phyloP scores from a whole-genome alignment of 257 asterid species.

The Solanum pennellii region DNA sequence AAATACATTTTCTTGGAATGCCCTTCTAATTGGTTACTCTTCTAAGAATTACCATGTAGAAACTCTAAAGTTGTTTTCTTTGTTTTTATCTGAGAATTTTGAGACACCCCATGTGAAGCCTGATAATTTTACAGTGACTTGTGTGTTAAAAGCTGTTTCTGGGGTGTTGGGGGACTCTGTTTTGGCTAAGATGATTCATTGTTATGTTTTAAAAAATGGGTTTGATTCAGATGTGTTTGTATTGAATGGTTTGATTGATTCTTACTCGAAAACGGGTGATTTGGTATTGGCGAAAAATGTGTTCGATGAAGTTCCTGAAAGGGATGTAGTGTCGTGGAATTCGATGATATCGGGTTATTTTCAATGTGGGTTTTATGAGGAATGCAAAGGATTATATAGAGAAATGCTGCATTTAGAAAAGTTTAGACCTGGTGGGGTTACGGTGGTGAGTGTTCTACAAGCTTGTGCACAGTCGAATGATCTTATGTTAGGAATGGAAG shows the following conservation, averaged over 20 bases:
- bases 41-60: slow-evolving; percentile 29
- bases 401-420: slow-evolving; percentile 36
- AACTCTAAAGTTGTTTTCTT: slow-evolving; percentile 27
- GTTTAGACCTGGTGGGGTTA: slow-evolving; percentile 48
- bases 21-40: slow-evolving; percentile 62
- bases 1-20: slow-evolving; percentile 68
- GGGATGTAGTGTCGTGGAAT: slow-evolving; percentile 81
- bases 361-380: slow-evolving; percentile 57
- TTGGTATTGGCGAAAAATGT: slow-evolving; percentile 38
- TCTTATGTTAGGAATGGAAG: slow-evolving; percentile 63
- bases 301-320: slow-evolving; percentile 54
- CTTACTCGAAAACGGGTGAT: slow-evolving; percentile 59
- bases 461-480: slow-evolving; percentile 78
- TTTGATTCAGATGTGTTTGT: slow-evolving; percentile 54
- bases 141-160: slow-evolving; percentile 63
- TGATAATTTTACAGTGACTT: slow-evolving; percentile 55
- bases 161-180: slow-evolving; percentile 26
- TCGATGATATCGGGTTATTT: slow-evolving; percentile 78
- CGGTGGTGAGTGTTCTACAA: slow-evolving; percentile 54
- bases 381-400: slow-evolving; percentile 54
- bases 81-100: slow-evolving; percentile 7
- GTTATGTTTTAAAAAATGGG: slow-evolving; percentile 48
- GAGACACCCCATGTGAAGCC: slow-evolving; percentile 27
- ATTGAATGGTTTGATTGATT: slow-evolving; percentile 64
- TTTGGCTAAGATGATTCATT: slow-evolving; percentile 36